Evolutionary conservation across 73 alveolate species (phyloP).

Genomic region (Paraurostyla sp.): DNA sequence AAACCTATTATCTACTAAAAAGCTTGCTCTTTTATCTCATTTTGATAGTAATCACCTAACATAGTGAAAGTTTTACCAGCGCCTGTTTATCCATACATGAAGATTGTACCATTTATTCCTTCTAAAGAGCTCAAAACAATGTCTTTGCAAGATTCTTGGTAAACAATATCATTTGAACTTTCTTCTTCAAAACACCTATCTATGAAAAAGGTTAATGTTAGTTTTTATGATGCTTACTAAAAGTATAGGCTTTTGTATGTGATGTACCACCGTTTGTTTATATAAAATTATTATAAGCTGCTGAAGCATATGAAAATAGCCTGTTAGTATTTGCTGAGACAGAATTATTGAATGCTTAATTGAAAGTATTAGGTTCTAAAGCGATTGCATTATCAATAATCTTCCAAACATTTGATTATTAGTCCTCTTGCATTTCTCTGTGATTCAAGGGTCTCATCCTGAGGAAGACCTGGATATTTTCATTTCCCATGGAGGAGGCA

Average conservation of each 20-base stretch:
- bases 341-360: conserved; percentile 25
- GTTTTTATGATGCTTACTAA: conserved; percentile 26
- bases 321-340: conserved; percentile 8
- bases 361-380: conserved; percentile 23
- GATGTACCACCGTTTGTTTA: too few species aligned
- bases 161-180: conserved; percentile 52
- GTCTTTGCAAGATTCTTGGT: conserved; percentile 62
- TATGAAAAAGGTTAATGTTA: not conserved
- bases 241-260: conserved; percentile 44
- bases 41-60: conserved; percentile 65
- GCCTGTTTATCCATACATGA: conserved; percentile 86
- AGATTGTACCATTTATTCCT: conserved; percentile 82
- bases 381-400: conserved; percentile 45
- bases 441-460: conserved; percentile 74
- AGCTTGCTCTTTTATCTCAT: conserved; percentile 35
- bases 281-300: not conserved
- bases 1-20: not conserved
- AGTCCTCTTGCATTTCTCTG: conserved; percentile 54
- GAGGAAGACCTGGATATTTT: conserved; percentile 70
- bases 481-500: too few species aligned
- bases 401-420: conserved; percentile 51
- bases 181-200: conserved; percentile 74
- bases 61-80: conserved; percentile 85
- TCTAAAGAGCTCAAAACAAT: conserved; percentile 74
- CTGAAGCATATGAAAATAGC: not conserved